Evolutionary conservation across 148 eudicot genomes (phyloP), one percentile per base, ranked within the genome.

Genomic region (Nepenthes gracilis): DNA sequence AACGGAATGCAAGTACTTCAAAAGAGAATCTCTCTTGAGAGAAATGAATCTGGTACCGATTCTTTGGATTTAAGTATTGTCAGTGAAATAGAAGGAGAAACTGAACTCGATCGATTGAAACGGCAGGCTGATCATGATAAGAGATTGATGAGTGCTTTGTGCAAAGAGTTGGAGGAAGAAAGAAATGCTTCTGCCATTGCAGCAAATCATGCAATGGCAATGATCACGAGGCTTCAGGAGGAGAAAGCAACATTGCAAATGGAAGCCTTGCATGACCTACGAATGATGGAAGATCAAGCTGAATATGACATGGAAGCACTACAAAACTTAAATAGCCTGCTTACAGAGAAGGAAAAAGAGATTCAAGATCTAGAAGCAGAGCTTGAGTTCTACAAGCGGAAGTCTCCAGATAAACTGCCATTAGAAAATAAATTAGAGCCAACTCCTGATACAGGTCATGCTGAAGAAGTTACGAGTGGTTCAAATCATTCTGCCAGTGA

Each of bases 241-340:
- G 99, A 94, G 75, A 94, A 94, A 72, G 89, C 99, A 4, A 75
- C 99, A 33, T 65, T 94, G 2, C 83, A 89, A 61, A 89, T 87
- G 95, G 99, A 94, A 82, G 95, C 99, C 54, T 77, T 86, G 62
- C 99, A 94, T n/a, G 84, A 74, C 54, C 58, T 89, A 36, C 78
- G 99, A 72, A 83, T 89, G 92, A 84, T 89, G 99, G 99, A 94
- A 75, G 99, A 94, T 73, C 95, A 89, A 81, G 92, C 95, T 13
- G 97, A 94, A 67, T 94, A 86, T 58, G 99, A 89, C 54, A 69
- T 60, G 55, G 95, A 94, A 72, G 97, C 87, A 9, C 78, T 94
- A 50, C 87, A 89, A 55, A 84, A 80, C 55, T 75, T 84, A 57
- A 84, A 80, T 57, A 87, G 85, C 8, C 71, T 84, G 64, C 74